A percentile compares a stretch with the other conserved stretches of the same genome.
phyloP scores from a whole-genome alignment of 495 filamentous ascomycete genomes.

The Endocarpon pusillum region DNA sequence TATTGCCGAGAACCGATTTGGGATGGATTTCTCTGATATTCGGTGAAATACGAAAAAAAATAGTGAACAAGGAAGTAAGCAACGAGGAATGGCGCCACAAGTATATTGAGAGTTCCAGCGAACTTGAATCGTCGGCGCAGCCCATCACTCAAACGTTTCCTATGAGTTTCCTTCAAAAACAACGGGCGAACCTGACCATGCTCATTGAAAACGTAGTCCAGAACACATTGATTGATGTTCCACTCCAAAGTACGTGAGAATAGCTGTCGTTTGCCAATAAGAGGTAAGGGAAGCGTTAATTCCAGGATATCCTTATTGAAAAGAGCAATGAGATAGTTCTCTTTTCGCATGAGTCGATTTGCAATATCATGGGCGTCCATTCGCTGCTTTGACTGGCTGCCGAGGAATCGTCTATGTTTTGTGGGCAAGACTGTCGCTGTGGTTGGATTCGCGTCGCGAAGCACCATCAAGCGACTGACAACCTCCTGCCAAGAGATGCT shows the following conservation, averaged over 20 bases:
- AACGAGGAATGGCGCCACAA: slow-evolving; percentile 70
- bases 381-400: slow-evolving; percentile 80
- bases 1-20: slow-evolving; percentile 71
- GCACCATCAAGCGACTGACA: slow-evolving; percentile 69
- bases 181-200: slow-evolving; percentile 64
- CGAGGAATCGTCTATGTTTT: slow-evolving; percentile 47
- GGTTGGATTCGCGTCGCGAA: slow-evolving; percentile 72
- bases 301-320: slow-evolving; percentile 94
- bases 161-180: slow-evolving; percentile 68
- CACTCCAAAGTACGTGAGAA: slow-evolving; percentile 74
- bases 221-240: slow-evolving; percentile 73
- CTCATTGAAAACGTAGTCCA: slow-evolving; percentile 88
- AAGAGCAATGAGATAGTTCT: slow-evolving; percentile 90
- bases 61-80: slow-evolving; percentile 71
- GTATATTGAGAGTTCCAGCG: slow-evolving; percentile 67
- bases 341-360: slow-evolving; percentile 87
- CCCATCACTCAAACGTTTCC: slow-evolving; percentile 57
- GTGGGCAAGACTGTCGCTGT: slow-evolving; percentile 53
- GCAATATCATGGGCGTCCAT: slow-evolving; percentile 96
- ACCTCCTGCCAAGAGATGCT: slow-evolving; percentile 93
- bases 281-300: slow-evolving; percentile 69
- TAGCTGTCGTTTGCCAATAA: slow-evolving; percentile 56
- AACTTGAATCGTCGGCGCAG: slow-evolving; percentile 63
- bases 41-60: slow-evolving; percentile 85
- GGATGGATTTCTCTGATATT: slow-evolving; percentile 84